phyloP scores from a whole-genome alignment of 768 basidiomycete species.

The Boletus edulis region DNA sequence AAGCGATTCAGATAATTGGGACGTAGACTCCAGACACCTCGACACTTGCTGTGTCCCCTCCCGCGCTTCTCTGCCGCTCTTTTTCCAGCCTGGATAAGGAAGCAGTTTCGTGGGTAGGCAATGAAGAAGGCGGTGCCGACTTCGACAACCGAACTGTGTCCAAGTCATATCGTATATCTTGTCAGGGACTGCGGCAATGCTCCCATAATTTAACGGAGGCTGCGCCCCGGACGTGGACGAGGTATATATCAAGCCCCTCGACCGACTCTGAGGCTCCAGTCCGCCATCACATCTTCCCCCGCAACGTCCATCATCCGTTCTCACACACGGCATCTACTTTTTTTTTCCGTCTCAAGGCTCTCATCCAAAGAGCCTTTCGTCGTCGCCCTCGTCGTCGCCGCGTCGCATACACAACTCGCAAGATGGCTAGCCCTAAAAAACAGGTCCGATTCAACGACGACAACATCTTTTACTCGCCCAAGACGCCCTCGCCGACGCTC shows the following conservation, averaged over 20 bases:
- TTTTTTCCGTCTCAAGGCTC: conserved; percentile 10
- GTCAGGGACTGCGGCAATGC: conserved; percentile 28
- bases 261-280: neutral
- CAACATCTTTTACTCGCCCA: conserved; percentile 33
- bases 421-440: conserved; percentile 21
- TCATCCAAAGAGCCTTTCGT: conserved; percentile 9
- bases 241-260: conserved; percentile 15
- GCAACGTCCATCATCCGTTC: conserved; percentile 15
- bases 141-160: conserved; percentile 12
- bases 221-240: conserved; percentile 22
- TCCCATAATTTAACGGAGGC: conserved; percentile 21
- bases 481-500: conserved; percentile 24
- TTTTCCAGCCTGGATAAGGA: conserved; percentile 12
- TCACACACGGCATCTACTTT: conserved; percentile 15
- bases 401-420: conserved; percentile 2
- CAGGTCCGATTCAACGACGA: conserved; percentile 33
- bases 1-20: neutral
- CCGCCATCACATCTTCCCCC: conserved; percentile 4
- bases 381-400: conserved; percentile 9
- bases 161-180: conserved; percentile 9
- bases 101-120: conserved; percentile 13
- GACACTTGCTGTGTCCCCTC: neutral
- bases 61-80: neutral
- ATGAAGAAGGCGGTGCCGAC: conserved; percentile 13
- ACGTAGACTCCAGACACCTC: conserved; percentile 19